Evolutionary conservation across 208 protist genomes (phyloP).

Genomic region (Herpetomonas samuelpessoai): DNA sequence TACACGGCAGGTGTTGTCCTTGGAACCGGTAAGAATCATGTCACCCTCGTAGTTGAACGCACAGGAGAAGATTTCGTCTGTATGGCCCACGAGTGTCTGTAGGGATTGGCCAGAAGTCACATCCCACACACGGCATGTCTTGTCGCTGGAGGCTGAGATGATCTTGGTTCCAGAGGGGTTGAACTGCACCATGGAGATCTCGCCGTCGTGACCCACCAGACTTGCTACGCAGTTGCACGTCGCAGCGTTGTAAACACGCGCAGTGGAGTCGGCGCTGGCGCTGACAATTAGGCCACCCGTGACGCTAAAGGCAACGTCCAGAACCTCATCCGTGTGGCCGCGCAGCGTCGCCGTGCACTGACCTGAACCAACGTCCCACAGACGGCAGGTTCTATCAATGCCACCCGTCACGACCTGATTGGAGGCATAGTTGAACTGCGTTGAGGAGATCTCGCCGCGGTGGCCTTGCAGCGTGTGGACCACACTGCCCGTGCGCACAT

Average conservation of each 20-base stretch:
- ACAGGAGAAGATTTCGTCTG: conserved; percentile 96
- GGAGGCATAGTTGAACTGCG: conserved; percentile 93
- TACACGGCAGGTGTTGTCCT: conserved; percentile 96
- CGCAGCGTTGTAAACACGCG: conserved; percentile 89
- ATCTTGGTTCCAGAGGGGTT: conserved; percentile 95
- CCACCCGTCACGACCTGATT: conserved; percentile 90
- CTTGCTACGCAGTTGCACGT: conserved; percentile 87
- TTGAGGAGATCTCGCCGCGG: conserved; percentile 92
- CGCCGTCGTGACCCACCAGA: conserved; percentile 91
- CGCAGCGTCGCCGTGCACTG: conserved; percentile 87
- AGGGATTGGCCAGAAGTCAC: conserved; percentile 80
- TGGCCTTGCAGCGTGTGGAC: conserved; percentile 92
- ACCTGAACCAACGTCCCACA: conserved; percentile 94
- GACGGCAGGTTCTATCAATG: conserved; percentile 94
- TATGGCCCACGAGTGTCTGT: conserved; percentile 94
- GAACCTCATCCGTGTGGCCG: conserved; percentile 92
- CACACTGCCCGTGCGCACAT: conserved; percentile 81
- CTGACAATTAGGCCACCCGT: conserved; percentile 89
- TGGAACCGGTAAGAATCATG: conserved; percentile 96
- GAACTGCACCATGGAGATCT: conserved; percentile 95
- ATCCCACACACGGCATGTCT: conserved; percentile 93
- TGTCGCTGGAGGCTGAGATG: conserved; percentile 92
- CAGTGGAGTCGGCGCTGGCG: conserved; percentile 93
- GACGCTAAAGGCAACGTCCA: conserved; percentile 93
- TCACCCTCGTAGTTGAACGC: conserved; percentile 96